Evolutionary conservation across 2,329 filamentous ascomycete species (phyloP).

Genomic region (Plenodomus biglobosus): DNA sequence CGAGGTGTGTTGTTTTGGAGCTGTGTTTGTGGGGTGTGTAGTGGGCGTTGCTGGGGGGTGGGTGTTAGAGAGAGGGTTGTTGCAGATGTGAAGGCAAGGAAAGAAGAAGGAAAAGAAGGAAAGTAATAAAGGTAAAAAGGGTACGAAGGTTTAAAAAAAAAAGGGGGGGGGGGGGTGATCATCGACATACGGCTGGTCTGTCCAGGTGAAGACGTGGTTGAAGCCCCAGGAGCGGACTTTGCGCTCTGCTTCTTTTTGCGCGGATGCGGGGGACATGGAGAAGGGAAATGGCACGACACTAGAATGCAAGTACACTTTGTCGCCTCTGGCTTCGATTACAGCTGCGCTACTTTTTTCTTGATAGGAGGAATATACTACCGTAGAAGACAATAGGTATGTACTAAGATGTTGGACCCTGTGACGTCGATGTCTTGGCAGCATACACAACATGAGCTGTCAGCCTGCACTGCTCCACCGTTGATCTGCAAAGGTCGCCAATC

Average conservation of each 20-base stretch:
- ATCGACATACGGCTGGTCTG: slow-evolving; percentile 67
- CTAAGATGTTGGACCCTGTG: background rate
- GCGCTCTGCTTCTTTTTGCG: slow-evolving; percentile 56
- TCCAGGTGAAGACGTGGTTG: slow-evolving; percentile 69
- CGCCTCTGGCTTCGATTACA: too few relatives aligned
- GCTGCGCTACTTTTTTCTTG: too few relatives aligned
- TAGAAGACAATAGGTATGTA: too few relatives aligned
- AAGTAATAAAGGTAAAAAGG: background rate
- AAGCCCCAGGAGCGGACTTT: slow-evolving; percentile 72
- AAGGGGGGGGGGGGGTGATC: background rate
- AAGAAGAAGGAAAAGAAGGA: too few relatives aligned
- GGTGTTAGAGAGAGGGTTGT: too few relatives aligned
- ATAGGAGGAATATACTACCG: too few relatives aligned
- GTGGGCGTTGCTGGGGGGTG: slow-evolving; percentile 59
- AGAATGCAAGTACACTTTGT: too few relatives aligned
- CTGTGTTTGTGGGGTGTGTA: slow-evolving; percentile 68
- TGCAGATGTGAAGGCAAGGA: background rate
- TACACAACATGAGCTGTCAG: background rate
- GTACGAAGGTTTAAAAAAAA: background rate
- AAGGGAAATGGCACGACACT: too few relatives aligned
- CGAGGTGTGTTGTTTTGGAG: slow-evolving; percentile 68
- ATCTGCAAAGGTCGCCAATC: too few relatives aligned
- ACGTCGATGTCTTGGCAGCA: slow-evolving; percentile 7
- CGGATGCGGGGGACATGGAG: too few relatives aligned
- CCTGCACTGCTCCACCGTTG: too few relatives aligned